A percentile compares a stretch with the other conserved stretches of the same genome.
Conservation (phyloP, 176 grass and related monocot genomes). For the Eragrostis curvula region DNA sequence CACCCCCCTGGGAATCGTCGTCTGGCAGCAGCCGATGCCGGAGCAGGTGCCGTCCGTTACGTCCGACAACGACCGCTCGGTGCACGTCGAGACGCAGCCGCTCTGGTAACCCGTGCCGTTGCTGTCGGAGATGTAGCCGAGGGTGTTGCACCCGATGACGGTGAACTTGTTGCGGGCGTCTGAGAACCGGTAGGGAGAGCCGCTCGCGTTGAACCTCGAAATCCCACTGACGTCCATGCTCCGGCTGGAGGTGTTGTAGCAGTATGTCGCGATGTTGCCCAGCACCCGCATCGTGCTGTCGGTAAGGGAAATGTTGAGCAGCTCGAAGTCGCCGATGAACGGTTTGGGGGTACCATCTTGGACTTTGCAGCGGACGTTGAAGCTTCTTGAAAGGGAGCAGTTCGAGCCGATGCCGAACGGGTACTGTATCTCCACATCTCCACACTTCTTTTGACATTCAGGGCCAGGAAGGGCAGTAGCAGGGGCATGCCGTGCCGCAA, state of each 20-base stretch:
- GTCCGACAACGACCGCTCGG: background rate
- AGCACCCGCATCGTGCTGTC: background rate
- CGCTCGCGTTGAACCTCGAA: rapidly evolving
- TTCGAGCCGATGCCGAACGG: conserved; percentile 47
- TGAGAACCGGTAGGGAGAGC: background rate
- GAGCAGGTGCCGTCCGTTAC: background rate
- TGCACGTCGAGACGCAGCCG: conserved; percentile 42
- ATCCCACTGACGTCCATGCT: rapidly evolving
- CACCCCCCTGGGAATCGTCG: background rate
- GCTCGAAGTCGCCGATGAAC: background rate
- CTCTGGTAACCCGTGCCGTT: background rate
- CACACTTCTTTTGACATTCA: conserved; percentile 38
- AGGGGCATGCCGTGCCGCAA: background rate
- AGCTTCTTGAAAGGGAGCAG: conserved; percentile 2
- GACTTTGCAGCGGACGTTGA: background rate
- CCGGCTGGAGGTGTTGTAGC: background rate
- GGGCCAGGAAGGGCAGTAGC: background rate
- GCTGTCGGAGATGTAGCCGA: background rate
- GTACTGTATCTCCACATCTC: conserved; percentile 36
- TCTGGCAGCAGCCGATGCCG: conserved; percentile 53
- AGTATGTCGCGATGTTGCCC: background rate
- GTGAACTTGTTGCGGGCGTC: conserved; percentile 54
- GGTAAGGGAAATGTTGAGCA: conserved; percentile 14
- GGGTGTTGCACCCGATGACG: conserved; percentile 33
- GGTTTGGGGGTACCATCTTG: background rate